Base-by-base conservation (phyloP, 305 asterid species). In the Striga hermonthica region DNA sequence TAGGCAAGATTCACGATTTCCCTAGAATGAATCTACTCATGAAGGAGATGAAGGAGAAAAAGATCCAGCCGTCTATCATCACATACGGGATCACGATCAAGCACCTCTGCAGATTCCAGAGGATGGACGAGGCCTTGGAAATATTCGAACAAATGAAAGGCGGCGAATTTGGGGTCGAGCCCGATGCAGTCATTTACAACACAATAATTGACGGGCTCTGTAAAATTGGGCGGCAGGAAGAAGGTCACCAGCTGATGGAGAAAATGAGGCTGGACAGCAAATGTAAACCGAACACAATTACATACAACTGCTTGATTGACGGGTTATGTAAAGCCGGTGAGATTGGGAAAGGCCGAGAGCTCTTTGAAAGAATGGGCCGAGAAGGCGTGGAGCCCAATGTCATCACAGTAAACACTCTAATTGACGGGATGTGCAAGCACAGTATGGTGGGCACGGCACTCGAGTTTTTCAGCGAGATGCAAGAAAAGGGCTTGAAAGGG, bases 291-390 rank as follows among this genome's bases (percentile, higher is more conserved):
- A 81, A 76, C 76, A 81, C 84, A 9, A 71, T 70, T 53, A 84
- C 94, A 37, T 89, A 85, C 67, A 91, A 89, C 70, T 76, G 80
- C 73, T 74, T 91, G 72, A 87, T 91, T 35, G 86, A 87, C 76
- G 97, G 98, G 48, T 82, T 87, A 41, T 91, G 88, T 79, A 92
- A 86, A 80, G 84, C 77, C 4, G 96, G 97, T 7, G 91, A 86
- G 72, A 72, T 80, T 52, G 91, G 83, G 57, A 84, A 53, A 67
- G 89, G 87, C 50, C 64, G 28, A 0, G 82, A 82, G 73, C 87
- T 86, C 65, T 86, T 87, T 57, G 84, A 81, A 61, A 75, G 36
- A 80, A 87, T 92, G 98, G 71, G 65, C 9, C 60, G 69, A 53
- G 76, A 74, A 4, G 86, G 88, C 0, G 70, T 84, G 60, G 79